These are phyloP conservation scores for Nosema muscidifuracis DNA, from an alignment of 371 early-diverging fungal species.

Conservation along the genomic window DNA sequence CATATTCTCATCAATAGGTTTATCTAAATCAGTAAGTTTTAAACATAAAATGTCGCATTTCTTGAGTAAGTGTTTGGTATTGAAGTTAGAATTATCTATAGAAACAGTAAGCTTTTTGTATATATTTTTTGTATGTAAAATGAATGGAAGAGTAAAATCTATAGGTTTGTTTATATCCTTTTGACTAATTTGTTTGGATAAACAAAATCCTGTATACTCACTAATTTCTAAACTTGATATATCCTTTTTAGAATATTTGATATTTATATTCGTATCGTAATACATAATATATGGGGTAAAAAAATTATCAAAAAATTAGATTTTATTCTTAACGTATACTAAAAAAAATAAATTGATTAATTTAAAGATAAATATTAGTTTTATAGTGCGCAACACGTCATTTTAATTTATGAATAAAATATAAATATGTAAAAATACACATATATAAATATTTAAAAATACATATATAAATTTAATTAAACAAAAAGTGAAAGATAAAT, in stretches of 20 bases:
- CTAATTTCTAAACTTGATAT: slow-evolving; percentile 1
- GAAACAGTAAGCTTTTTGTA: background rate
- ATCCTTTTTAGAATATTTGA: slow-evolving; percentile 7
- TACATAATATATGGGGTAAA: background rate
- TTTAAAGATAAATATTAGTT: too few species aligned
- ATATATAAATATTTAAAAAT: too few species aligned
- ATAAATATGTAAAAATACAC: too few species aligned
- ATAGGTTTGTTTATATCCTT: background rate
- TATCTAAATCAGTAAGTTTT: background rate
- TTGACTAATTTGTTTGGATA: background rate
- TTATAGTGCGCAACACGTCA: too few species aligned
- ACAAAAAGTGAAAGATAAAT: too few species aligned
- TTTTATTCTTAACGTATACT: too few species aligned
- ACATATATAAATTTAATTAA: too few species aligned
- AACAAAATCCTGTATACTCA: slow-evolving; percentile 30
- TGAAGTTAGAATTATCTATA: background rate
- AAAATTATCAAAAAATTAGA: too few species aligned
- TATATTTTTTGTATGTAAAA: background rate
- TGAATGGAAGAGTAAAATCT: background rate
- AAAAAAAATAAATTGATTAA: too few species aligned
- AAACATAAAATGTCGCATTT: slow-evolving; percentile 1
- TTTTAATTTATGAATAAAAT: too few species aligned
- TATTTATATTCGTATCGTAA: slow-evolving; percentile 19
- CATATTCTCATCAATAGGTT: slow-evolving; percentile 12
- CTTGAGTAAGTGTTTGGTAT: background rate